Evolutionary conservation across 176 grass and related monocot species (phyloP).

Genomic region (Rhynchospora tenuis): DNA sequence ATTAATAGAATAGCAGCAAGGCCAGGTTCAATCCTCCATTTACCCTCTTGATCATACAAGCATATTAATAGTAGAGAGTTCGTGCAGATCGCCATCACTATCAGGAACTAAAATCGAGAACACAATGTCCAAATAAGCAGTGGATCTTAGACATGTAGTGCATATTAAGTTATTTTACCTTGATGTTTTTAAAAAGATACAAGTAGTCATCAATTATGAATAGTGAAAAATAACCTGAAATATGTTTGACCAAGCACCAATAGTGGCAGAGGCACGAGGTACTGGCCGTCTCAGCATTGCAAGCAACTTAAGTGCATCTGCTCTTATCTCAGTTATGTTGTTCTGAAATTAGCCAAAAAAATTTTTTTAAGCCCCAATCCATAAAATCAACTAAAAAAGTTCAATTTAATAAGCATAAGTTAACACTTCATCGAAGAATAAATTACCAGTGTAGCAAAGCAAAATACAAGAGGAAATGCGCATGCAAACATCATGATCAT

Average conservation of each 20-base stretch:
- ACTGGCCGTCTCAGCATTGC: slow-evolving; percentile 81
- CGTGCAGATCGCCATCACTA: slow-evolving; percentile 97
- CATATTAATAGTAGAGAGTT: slow-evolving; percentile 94
- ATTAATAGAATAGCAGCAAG: slow-evolving; percentile 82
- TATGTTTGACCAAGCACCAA: slow-evolving; percentile 97
- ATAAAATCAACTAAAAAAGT: slow-evolving; percentile 7
- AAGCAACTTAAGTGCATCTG: slow-evolving; percentile 83
- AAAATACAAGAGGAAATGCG: slow-evolving; percentile 92
- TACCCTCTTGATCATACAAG: slow-evolving; percentile 82
- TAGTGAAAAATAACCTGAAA: slow-evolving; percentile 63
- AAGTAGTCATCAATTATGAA: slow-evolving; percentile 4
- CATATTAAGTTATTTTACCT: neutral
- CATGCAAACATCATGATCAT: slow-evolving; percentile 99
- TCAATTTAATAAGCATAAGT: neutral
- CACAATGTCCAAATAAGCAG: slow-evolving; percentile 6
- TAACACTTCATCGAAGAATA: neutral
- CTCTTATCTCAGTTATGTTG: slow-evolving; percentile 94
- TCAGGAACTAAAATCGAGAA: slow-evolving; percentile 59
- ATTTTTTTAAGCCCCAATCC: neutral
- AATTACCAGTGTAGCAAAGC: slow-evolving; percentile 84
- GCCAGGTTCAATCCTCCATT: slow-evolving; percentile 94
- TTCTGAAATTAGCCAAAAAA: slow-evolving; percentile 37
- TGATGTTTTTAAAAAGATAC: neutral
- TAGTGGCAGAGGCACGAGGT: slow-evolving; percentile 81
- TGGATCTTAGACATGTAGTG: neutral